These are phyloP conservation scores for Wickerhamiella australiensis DNA, from an alignment of 805 yeast genomes.

Conservation along the genomic window DNA sequence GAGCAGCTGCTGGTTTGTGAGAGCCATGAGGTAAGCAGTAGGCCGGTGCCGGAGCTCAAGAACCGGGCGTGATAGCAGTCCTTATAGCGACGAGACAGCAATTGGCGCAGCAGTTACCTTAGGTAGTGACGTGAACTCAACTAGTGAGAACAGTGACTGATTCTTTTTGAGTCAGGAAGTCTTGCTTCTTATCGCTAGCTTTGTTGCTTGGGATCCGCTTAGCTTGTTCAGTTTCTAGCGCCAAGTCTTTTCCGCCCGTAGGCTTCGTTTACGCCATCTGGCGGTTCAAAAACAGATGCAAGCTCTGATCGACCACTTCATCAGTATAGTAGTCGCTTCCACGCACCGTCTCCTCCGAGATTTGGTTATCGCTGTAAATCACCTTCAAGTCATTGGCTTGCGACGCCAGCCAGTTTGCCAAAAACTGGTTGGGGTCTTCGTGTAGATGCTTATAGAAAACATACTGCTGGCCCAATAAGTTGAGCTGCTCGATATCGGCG, in stretches of 20 bases:
- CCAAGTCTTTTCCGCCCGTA: no score
- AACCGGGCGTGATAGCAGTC: no score
- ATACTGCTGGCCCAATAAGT: slow-evolving; percentile 48
- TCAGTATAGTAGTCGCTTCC: slow-evolving; percentile 72
- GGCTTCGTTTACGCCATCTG: neutral
- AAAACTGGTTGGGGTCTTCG: slow-evolving; percentile 63
- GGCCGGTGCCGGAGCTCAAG: no score
- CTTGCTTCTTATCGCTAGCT: no score
- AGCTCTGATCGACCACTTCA: slow-evolving; percentile 63
- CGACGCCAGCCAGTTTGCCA: slow-evolving; percentile 61
- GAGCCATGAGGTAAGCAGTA: slow-evolving; percentile 1
- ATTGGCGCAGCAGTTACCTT: neutral
- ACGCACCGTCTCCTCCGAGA: slow-evolving; percentile 79
- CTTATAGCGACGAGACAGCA: no score
- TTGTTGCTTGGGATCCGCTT: no score
- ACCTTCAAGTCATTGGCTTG: slow-evolving; percentile 79
- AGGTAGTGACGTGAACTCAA: no score
- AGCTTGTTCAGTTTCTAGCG: no score
- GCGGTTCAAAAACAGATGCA: slow-evolving; percentile 54
- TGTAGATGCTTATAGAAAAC: slow-evolving; percentile 66
- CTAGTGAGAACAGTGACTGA: no score
- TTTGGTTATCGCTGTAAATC: slow-evolving; percentile 78
- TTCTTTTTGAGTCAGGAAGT: no score
- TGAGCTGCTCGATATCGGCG: slow-evolving; percentile 39
- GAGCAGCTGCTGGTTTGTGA: slow-evolving; percentile 63